phyloP scores from a whole-genome alignment of 495 filamentous ascomycete species.

The Penicillium cosmopolitanum region DNA sequence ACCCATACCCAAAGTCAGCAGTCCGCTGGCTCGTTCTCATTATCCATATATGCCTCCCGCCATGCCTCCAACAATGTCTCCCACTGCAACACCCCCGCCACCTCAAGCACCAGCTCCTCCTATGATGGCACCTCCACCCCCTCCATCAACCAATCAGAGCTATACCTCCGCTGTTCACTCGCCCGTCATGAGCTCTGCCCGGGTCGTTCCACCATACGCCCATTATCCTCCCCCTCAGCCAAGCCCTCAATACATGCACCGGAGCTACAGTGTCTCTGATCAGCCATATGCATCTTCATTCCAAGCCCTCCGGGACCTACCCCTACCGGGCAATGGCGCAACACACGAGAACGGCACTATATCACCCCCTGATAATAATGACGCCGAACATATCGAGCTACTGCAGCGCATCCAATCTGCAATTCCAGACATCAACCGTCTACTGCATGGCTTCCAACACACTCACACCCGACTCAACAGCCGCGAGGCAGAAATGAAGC shows the following conservation, averaged over 20 bases:
- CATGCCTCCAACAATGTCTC: conserved; percentile 47
- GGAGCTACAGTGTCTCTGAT: conserved; percentile 35
- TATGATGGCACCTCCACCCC: conserved; percentile 15
- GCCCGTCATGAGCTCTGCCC: conserved; percentile 42
- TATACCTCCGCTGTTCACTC: conserved; percentile 40
- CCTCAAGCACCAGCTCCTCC: conserved; percentile 6
- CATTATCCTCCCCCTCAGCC: conserved; percentile 33
- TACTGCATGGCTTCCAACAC: conserved; percentile 50
- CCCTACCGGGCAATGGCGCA: conserved; percentile 26
- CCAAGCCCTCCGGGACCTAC: conserved; percentile 37
- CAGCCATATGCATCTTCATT: conserved; percentile 35
- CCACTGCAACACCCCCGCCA: conserved; percentile 34
- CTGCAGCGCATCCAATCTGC: conserved; percentile 52
- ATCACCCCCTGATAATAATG: conserved; percentile 36
- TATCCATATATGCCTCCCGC: conserved; percentile 41
- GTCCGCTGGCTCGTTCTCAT: conserved; percentile 44
- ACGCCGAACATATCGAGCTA: conserved; percentile 46
- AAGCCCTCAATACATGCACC: conserved; percentile 32
- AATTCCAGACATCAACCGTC: conserved; percentile 53
- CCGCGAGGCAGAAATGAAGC: conserved; percentile 50
- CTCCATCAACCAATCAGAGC: conserved; percentile 32
- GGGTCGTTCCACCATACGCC: conserved; percentile 41
- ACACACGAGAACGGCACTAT: conserved; percentile 34
- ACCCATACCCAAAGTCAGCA: conserved; percentile 43
- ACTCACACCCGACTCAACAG: conserved; percentile 47